Percentiles rank a stretch among this genome's conserved stretches.
Evolutionary conservation across 352 stramenopile species (phyloP).

Genomic region (Globisporangium barbulae): DNA sequence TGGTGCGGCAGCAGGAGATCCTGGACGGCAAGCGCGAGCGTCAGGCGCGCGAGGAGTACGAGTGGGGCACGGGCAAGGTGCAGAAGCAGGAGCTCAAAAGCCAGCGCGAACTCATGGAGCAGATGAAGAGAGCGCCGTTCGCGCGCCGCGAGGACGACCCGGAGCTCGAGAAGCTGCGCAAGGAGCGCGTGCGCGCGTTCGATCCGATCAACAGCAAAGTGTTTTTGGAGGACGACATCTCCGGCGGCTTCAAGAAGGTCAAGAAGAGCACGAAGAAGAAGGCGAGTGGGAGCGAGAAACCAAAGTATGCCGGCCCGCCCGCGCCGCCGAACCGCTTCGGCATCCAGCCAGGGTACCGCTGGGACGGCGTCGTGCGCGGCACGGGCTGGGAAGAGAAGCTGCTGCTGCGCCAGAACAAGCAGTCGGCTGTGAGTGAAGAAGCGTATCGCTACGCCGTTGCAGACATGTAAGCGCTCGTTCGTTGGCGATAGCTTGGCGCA

Average conservation of each 20-base stretch:
- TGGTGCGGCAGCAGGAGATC: slow-evolving; percentile 78
- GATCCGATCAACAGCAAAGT: slow-evolving; percentile 77
- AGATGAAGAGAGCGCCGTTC: slow-evolving; percentile 69
- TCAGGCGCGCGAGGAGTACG: slow-evolving; percentile 77
- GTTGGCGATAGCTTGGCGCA: background rate
- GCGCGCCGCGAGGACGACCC: slow-evolving; percentile 65
- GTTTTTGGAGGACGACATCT: slow-evolving; percentile 59
- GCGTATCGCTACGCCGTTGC: slow-evolving; percentile 79
- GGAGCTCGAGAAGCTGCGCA: slow-evolving; percentile 59
- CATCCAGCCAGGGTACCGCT: slow-evolving; percentile 96
- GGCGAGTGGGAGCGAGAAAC: slow-evolving; percentile 29
- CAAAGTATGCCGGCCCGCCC: slow-evolving; percentile 68
- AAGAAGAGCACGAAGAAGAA: slow-evolving; percentile 47
- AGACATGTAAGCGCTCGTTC: slow-evolving; percentile 60
- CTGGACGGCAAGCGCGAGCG: slow-evolving; percentile 71
- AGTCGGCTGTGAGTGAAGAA: slow-evolving; percentile 58
- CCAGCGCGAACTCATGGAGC: slow-evolving; percentile 53
- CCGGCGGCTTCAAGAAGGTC: slow-evolving; percentile 30
- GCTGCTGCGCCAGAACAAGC: slow-evolving; percentile 74
- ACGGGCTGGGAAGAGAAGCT: slow-evolving; percentile 96
- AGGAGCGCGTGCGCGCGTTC: slow-evolving; percentile 61
- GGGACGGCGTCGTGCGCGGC: slow-evolving; percentile 96
- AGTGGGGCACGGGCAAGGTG: slow-evolving; percentile 81
- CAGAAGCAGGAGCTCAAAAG: slow-evolving; percentile 67
- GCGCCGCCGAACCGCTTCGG: slow-evolving; percentile 82